These are phyloP conservation scores for Novakomyces olei DNA, from an alignment of 805 yeast genomes.

Conservation along the genomic window DNA sequence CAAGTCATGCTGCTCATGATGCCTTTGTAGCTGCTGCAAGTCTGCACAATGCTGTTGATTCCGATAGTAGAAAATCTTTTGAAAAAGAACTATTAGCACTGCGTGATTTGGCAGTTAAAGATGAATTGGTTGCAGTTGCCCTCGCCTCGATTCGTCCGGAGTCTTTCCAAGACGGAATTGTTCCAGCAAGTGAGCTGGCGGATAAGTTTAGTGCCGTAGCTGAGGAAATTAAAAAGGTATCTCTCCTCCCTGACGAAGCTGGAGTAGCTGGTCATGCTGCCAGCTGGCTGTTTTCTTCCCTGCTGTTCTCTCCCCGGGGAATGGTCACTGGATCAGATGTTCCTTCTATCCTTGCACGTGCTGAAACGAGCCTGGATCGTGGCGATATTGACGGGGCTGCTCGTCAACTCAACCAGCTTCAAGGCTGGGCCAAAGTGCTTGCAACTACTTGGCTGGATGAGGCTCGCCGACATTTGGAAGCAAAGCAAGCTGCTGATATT, in stretches of 20 bases:
- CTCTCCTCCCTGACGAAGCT: constrained; percentile 82
- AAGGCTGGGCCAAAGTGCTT: constrained; percentile 80
- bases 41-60: constrained; percentile 21
- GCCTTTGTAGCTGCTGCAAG: constrained; percentile 25
- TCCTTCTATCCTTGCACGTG: constrained; percentile 73
- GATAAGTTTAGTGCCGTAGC: constrained; percentile 59
- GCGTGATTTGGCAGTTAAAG: constrained; percentile 21
- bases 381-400: constrained; percentile 74
- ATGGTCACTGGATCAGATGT: constrained; percentile 62
- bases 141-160: constrained; percentile 25
- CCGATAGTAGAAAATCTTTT: constrained; percentile 19
- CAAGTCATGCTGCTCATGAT: constrained; percentile 20
- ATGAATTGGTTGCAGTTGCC: constrained; percentile 29
- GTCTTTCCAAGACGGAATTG: constrained; percentile 31
- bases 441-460: constrained; percentile 83
- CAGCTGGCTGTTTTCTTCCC: constrained; percentile 51
- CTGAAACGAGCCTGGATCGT: constrained; percentile 46
- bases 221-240: constrained; percentile 72
- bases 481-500: constrained; percentile 26
- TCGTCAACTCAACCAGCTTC: constrained; percentile 69
- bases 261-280: constrained; percentile 83
- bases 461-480: constrained; percentile 73
- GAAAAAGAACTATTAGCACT: constrained; percentile 16
- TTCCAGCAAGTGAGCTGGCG: constrained; percentile 56
- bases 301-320: constrained; percentile 61